Base-by-base conservation (phyloP, 2,329 filamentous ascomycete species). In the Diaporthe humulicola region DNA sequence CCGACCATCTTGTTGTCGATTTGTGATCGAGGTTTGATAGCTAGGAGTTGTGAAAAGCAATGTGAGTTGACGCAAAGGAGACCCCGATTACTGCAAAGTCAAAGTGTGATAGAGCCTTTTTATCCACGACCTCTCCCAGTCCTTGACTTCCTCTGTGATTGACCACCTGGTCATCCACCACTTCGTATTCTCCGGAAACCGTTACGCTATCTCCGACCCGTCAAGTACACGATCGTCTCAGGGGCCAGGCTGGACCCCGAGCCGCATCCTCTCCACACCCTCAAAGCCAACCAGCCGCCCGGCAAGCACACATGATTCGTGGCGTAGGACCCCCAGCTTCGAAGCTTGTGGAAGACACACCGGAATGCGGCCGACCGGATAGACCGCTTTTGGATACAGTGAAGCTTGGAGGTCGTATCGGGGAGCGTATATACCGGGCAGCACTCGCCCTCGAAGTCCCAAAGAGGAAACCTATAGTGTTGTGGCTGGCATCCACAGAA, bases 1-100 rank as follows among this genome's bases (percentile, higher is more conserved):
- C 54, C 74, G 67, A 73, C 74, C 74, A 75, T 75, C 22, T 70
- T 42, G 42, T 42, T 30, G 78, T 33, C n/a, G n/a, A n/a, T 17
- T 36, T 70, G 10, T 30, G 67, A 14, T 45, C 14, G 42, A 48
- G 19, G 6, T 14, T 12, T 22, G 50, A 25, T 15, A 17, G 4
- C 9, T 50, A 15, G 45, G 17, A 22, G 17, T 36, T 70, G 70
- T 8, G 42, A 57, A 7, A 36, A 73, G n/a, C 22, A 19, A 42
- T 25, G 22, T 15, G 25, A 19, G 19, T n/a, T 56, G 5, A 8
- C 19, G 57, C 17, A 17, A 25, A 56, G 30, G 54, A 7, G 0
- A n/a, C 9, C 10, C 10, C 50, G 17, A 58, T n/a, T n/a, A n/a
- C n/a, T n/a, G n/a, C n/a, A n/a, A n/a, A n/a, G n/a, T n/a, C n/a